Conservation (phyloP, 305 asterid species). For the Striga hermonthica region DNA sequence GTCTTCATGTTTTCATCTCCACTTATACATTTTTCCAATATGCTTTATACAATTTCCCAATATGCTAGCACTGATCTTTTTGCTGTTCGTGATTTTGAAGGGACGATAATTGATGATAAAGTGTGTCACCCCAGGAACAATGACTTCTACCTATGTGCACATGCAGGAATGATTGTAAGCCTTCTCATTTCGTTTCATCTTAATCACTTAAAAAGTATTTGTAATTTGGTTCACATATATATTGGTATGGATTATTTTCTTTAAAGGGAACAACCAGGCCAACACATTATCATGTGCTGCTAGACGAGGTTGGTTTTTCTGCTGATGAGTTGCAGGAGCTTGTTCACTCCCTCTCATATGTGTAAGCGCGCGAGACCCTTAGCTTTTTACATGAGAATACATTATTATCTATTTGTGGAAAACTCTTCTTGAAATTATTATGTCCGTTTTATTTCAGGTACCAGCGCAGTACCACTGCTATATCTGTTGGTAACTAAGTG, state of each 20-base stretch:
- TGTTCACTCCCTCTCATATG: constrained; percentile 81
- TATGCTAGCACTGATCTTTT: not conserved
- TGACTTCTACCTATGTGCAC: constrained; percentile 89
- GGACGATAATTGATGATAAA: constrained; percentile 80
- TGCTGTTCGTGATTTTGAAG: constrained; percentile 42
- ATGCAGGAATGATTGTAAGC: constrained; percentile 89
- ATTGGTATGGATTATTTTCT: not conserved
- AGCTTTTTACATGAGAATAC: not conserved
- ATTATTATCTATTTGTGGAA: not conserved
- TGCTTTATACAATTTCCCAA: not conserved
- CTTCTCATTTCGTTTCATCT: not conserved
- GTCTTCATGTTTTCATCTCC: not conserved
- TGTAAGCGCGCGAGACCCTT: constrained; percentile 46
- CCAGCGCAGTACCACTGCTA: constrained; percentile 94
- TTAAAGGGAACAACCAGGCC: constrained; percentile 87
- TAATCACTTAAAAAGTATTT: not conserved
- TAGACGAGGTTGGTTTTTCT: constrained; percentile 71
- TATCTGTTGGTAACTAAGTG: constrained; percentile 69
- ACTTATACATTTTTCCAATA: not conserved
- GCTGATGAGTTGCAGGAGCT: constrained; percentile 86
- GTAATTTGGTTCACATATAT: not conserved
- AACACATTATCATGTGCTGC: constrained; percentile 76
- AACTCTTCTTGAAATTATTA: not conserved
- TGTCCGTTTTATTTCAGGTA: constrained; percentile 48
- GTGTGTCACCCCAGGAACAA: constrained; percentile 89